Evolutionary conservation across 139 green algal genomes (phyloP), one percentile per base, ranked within the genome.

Genomic region (Micractinium sp.): DNA sequence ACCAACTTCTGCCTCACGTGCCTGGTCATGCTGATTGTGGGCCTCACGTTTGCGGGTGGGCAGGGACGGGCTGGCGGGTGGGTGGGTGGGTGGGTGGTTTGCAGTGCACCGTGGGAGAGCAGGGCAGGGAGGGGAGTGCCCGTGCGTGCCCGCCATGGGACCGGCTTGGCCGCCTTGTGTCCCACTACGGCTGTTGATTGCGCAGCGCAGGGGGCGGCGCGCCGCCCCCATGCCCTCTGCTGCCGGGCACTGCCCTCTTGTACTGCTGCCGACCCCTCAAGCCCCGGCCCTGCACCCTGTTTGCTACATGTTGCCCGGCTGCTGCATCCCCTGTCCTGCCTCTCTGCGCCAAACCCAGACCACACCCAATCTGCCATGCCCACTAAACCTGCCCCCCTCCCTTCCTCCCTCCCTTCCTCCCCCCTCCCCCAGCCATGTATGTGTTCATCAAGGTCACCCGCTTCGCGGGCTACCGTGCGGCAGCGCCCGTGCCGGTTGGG

Each of bases 391-490:
- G 20, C 20, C 63, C 20, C 63, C 12, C 63, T 23, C 14, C 20
- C 20, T 71, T 23, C 1, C 33, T 23, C 33, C 74, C 33, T 23
- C 15, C 29, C 29, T 53, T 15, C 47, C 31, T 25, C n/a, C 81
- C 18, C 61, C 1, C 12, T 23, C 19, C 36, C 47, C 15, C 83
- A 87, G 83, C 61, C 67, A 92, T 94, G 78, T 94, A 92, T 38
- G 41, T 94, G 16, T 94, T 94, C 87, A 94, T 94, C 56, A 83
- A 84, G 38, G 9, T 89, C 22, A 93, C 91, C 5, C 85, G 85
- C 27, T 56, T 92, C 9, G 78, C 87, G 3, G 91, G 91, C 23
- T 93, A 90, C 79, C 84, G 75, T 27, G 78, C 66, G 0, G 22
- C 78, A 16, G 79, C 73, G 33, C 85, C 38, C 41, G 47, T n/a